Base-by-base conservation (phyloP, 2,329 filamentous ascomycete genomes). In the Pyrenophora seminiperda region DNA sequence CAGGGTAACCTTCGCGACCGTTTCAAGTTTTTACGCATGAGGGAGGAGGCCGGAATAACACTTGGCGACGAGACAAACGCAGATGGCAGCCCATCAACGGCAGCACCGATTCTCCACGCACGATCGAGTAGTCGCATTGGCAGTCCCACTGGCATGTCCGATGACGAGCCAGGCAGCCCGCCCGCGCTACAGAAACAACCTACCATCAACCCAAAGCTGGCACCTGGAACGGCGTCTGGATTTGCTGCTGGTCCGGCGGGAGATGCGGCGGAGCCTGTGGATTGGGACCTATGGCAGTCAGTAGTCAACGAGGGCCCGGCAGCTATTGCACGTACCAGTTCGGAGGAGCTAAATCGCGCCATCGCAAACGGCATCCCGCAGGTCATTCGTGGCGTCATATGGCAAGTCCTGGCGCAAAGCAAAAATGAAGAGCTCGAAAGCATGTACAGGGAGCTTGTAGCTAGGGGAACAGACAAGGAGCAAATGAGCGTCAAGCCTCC, bases 271-370 rank as follows among this genome's bases (percentile, higher is more conserved):
- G 79, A 80, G 13, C 87, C 90, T 18, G 94, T 99, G n/a, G 91
- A 99, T 69, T 99, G 94, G 94, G 94, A 99, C 73, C 77, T 99
- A 31, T 99, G 94, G 94, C 93, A 99, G 70, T 85, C 89, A 18
- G 88, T 99, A 3, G 94, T 99, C 27, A 95, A 97, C 61, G 90
- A 97, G 76, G 94, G 94, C 0, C 91, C 92, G 13, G 85, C 90
- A 20, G 93, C 91, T 7, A 89, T 97, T 41, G 89, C 90, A 9
- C 85, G 90, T 52, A 91, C 91, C 3, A 96, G 91, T 66, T 82
- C 93, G 0, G 90, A 95, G 64, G 92, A 97, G 70, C 78, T 99
- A 49, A 96, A 93, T 68, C 85, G 83, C 59, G 92, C 94, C 17
- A 97, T 99, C 62, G 90, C 93, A 41, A 89, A 88, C 31, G 94